Percentiles rank a stretch among this genome's conserved stretches.
Conservation (phyloP, 169 alveolate genomes). For the Plasmodium relictum region DNA sequence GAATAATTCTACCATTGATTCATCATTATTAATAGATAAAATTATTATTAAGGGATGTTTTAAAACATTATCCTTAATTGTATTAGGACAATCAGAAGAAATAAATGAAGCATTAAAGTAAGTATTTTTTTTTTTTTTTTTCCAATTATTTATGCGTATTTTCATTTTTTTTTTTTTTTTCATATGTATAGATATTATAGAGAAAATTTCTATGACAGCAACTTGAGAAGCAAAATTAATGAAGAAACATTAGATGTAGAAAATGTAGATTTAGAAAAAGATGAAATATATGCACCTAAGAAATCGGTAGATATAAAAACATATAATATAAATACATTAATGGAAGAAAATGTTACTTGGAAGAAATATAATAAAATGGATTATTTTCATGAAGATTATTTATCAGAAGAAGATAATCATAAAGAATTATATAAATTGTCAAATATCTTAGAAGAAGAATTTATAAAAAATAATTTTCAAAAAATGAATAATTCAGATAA, state of each 20-base stretch:
- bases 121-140: background rate
- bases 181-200: constrained; percentile 34
- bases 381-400: constrained; percentile 1
- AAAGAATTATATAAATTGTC: constrained; percentile 5
- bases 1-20: constrained; percentile 31
- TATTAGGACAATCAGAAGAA: constrained; percentile 56
- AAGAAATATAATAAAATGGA: background rate
- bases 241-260: constrained; percentile 69
- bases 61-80: constrained; percentile 42
- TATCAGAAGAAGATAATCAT: background rate
- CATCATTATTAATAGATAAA: constrained; percentile 49
- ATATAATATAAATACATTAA: constrained; percentile 24
- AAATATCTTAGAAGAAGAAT: constrained; percentile 53
- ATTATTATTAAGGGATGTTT: constrained; percentile 66
- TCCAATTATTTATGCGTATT: background rate
- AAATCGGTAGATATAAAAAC: constrained; percentile 52
- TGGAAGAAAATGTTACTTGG: constrained; percentile 34
- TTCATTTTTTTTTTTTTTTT: background rate
- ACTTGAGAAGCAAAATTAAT: constrained; percentile 29
- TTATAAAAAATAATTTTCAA: constrained; percentile 38
- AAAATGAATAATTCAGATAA: background rate
- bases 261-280: constrained; percentile 59
- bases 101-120: constrained; percentile 45
- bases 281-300: constrained; percentile 50
- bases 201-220: constrained; percentile 40